Base-by-base conservation (phyloP, 2,329 filamentous ascomycete species). In the Xylaria arbuscula region DNA sequence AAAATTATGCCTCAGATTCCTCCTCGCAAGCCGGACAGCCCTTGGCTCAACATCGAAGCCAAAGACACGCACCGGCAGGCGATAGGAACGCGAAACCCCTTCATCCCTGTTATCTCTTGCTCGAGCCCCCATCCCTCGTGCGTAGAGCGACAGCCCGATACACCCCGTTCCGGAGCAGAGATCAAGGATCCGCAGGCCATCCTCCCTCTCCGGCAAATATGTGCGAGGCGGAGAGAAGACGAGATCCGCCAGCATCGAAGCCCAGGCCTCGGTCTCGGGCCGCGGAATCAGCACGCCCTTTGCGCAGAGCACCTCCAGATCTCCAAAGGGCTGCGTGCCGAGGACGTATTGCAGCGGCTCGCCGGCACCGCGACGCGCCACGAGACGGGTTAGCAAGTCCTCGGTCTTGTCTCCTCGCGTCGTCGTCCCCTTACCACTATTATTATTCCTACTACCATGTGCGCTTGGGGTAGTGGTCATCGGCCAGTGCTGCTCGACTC, bases 151-250 rank as follows among this genome's bases (percentile, higher is more conserved):
- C 9, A 98, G 86, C 0, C 93, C 87, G 70, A 98, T 97, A 80
- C 95, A 98, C 4, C 96, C 96, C 5, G 92, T 93, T 10, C 96
- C 96, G 0, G 93, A 94, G 79, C 96, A 98, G 36, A 98, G 84
- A 79, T 99, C 96, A 9, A 98, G 79, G 48, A 98, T 83, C 13
- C 85, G 86, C 13, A 97, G 73, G 2, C 24, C 15, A 5, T 47
- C 28, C 17, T 19, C 8, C n/a, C 7, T 48, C 54, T 17, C 45
- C n/a, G 1, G 8, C 6, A 13, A 9, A 22, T 17, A 5, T 11
- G 5, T 24, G 11, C 15, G 42, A n/a, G 32, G 38, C 40, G 38
- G 19, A 15, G 38, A 17, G 34, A 70, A 51, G 89, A 69, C 15
- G 8, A 67, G 19, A 15, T 61, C 64, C 42, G 85, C 86, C 11